phyloP scores from a whole-genome alignment of 2,329 filamentous ascomycete genomes.

The Nectriaceae sp. region DNA sequence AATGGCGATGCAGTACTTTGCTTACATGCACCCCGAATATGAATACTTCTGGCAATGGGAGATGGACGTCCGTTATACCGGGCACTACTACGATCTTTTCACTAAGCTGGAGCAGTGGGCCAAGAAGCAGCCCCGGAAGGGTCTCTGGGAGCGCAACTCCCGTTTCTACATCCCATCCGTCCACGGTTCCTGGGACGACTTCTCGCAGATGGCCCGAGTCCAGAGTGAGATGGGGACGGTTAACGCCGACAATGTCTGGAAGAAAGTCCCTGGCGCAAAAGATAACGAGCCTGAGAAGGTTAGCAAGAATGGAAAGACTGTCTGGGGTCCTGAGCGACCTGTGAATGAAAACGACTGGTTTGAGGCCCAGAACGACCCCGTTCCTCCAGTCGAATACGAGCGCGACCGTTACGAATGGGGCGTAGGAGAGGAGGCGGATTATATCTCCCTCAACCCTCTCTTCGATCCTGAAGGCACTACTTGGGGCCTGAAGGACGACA shows the following conservation, averaged over 20 bases:
- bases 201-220: conserved; percentile 71
- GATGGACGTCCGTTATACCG: conserved; percentile 88
- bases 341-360: conserved; percentile 69
- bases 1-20: conserved; percentile 95
- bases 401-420: conserved; percentile 86
- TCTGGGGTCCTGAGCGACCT: conserved; percentile 85
- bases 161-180: conserved; percentile 77
- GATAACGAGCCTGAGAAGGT: conserved; percentile 37
- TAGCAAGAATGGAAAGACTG: conserved; percentile 56
- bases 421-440: conserved; percentile 85
- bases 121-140: conserved; percentile 72
- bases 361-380: conserved; percentile 70
- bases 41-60: conserved; percentile 96
- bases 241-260: conserved; percentile 69
- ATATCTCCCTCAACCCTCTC: conserved; percentile 88
- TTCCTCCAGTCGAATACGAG: conserved; percentile 69
- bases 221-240: conserved; percentile 72
- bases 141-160: conserved; percentile 77
- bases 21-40: conserved; percentile 84
- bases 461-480: conserved; percentile 87
- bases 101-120: conserved; percentile 71
- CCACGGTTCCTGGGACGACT: conserved; percentile 79
- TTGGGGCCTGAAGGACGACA: conserved; percentile 80
- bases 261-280: conserved; percentile 46
- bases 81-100: conserved; percentile 79